Percentiles rank a stretch among this genome's conserved stretches.
phyloP scores from a whole-genome alignment of 176 grass and related monocot species.

The Secale cereale region DNA sequence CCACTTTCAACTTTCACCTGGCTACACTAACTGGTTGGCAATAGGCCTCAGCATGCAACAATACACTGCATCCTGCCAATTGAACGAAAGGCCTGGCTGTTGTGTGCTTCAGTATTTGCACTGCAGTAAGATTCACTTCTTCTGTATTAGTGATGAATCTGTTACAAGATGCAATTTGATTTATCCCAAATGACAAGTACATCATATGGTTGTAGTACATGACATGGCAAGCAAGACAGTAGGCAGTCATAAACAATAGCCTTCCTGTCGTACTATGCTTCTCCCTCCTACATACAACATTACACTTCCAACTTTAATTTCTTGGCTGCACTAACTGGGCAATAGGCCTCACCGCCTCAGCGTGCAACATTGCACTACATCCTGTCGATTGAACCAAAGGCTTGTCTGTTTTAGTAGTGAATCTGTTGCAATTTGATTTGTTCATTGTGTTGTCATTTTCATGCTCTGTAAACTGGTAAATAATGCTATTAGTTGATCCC shows the following conservation, averaged over 20 bases:
- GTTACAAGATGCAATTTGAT: neutral
- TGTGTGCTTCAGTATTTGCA: neutral
- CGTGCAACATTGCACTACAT: slow-evolving; percentile 15
- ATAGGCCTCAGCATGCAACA: neutral
- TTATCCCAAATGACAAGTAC: neutral
- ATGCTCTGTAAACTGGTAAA: slow-evolving; percentile 7
- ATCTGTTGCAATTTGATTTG: neutral
- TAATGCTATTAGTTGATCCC: neutral
- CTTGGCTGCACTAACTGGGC: too few relatives aligned
- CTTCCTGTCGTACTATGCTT: neutral
- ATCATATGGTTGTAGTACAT: neutral
- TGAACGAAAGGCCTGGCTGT: slow-evolving; percentile 2
- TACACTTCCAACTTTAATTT: too few relatives aligned
- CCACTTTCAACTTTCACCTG: slow-evolving; percentile 12
- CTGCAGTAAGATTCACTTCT: neutral
- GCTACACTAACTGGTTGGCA: neutral
- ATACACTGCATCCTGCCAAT: neutral
- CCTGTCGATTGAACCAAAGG: neutral
- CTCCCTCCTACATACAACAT: neutral
- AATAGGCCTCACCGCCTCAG: neutral
- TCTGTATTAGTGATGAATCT: neutral
- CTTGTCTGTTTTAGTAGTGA: neutral
- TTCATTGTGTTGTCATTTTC: neutral
- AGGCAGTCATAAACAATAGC: neutral
- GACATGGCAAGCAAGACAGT: neutral